phyloP scores from a whole-genome alignment of 179 eudicot genomes.

The Spergularia azorica region DNA sequence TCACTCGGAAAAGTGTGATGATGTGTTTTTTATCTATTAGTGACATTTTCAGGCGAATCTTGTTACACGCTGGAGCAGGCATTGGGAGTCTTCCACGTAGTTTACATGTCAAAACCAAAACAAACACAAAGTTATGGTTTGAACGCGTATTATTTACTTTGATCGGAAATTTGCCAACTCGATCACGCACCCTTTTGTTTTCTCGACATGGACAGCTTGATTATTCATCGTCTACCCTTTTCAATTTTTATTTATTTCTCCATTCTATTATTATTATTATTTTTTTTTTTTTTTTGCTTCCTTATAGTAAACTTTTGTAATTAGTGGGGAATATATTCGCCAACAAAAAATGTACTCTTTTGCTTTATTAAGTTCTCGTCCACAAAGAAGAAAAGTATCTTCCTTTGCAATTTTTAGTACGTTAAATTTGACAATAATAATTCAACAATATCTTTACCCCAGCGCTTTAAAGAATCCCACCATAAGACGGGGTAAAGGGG shows the following conservation, averaged over 20 bases:
- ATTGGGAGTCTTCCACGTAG: neutral
- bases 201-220: conserved; percentile 13
- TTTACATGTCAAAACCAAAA: neutral
- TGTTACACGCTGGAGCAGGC: too few relatives aligned
- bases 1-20: too few relatives aligned
- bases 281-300: too few relatives aligned
- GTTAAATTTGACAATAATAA: neutral
- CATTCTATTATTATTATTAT: neutral
- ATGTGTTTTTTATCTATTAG: too few relatives aligned
- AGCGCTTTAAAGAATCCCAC: too few relatives aligned
- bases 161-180: neutral
- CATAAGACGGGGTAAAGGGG: too few relatives aligned
- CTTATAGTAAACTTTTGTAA: neutral
- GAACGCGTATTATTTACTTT: conserved; percentile 12
- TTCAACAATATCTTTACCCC: too few relatives aligned
- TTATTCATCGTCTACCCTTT: neutral
- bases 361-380: conserved; percentile 15
- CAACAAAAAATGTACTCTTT: conserved; percentile 16
- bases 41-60: too few relatives aligned
- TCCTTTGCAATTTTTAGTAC: conserved; percentile 3
- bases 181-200: conserved; percentile 11
- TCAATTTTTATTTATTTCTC: neutral
- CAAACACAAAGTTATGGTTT: conserved; percentile 4
- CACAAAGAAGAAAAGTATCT: conserved; percentile 28
- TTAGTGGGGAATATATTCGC: conserved; percentile 27